Conservation (phyloP, 2,329 filamentous ascomycete genomes). For the Cladophialophora chaetospira region DNA sequence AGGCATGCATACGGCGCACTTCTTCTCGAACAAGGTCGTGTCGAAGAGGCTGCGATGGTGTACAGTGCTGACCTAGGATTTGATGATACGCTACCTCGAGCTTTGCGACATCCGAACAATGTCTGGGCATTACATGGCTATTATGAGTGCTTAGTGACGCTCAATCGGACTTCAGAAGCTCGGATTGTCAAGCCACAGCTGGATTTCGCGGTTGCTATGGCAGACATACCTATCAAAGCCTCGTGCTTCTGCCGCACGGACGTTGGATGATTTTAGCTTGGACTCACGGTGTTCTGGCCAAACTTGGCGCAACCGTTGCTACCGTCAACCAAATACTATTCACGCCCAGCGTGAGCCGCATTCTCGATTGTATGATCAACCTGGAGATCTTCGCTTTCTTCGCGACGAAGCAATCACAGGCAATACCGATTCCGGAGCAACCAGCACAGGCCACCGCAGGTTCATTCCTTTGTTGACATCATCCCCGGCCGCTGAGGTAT, state of each 20-base stretch:
- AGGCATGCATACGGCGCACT: slow-evolving; percentile 71
- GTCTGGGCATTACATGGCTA: slow-evolving; percentile 75
- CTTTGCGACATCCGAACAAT: slow-evolving; percentile 69
- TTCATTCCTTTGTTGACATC: not conserved
- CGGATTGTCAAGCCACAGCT: slow-evolving; percentile 53
- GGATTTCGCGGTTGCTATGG: slow-evolving; percentile 54
- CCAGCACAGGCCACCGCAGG: not conserved
- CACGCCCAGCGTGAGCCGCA: not conserved
- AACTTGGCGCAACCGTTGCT: not conserved
- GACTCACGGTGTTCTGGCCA: not conserved
- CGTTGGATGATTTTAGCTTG: not conserved
- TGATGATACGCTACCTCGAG: slow-evolving; percentile 61
- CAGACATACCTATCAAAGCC: slow-evolving; percentile 60
- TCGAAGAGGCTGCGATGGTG: slow-evolving; percentile 57
- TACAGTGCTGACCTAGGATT: slow-evolving; percentile 66
- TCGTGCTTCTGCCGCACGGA: slow-evolving; percentile 59
- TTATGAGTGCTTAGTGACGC: slow-evolving; percentile 65
- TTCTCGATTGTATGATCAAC: not conserved
- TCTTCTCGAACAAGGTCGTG: slow-evolving; percentile 65
- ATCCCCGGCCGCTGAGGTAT: not conserved
- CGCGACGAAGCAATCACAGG: not conserved
- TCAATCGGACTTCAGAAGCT: slow-evolving; percentile 55
- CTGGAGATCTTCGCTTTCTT: not conserved
- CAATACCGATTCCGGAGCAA: not conserved
- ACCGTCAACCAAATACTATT: not conserved